These are phyloP conservation scores for Russula compacta DNA, from an alignment of 768 basidiomycete genomes.

Conservation along the genomic window DNA sequence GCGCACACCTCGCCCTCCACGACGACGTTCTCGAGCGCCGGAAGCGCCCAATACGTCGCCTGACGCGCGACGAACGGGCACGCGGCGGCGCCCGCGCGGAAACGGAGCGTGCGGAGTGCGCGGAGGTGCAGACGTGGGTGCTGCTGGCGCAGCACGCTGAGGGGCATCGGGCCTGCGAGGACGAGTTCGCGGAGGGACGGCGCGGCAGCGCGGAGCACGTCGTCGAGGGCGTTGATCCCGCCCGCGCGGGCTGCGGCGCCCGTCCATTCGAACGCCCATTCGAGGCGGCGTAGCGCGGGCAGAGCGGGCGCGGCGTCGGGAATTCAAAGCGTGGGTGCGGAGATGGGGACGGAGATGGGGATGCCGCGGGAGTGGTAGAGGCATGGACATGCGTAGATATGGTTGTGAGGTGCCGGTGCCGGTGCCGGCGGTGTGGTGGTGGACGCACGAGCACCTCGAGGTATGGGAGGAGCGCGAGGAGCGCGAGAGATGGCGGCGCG, in stretches of 20 bases:
- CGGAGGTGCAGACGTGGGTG: not conserved
- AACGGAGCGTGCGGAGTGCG: conserved; percentile 6
- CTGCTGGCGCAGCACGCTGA: not conserved
- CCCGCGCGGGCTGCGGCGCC: conserved; percentile 13
- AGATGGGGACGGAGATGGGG: not conserved
- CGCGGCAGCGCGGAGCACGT: conserved; percentile 5
- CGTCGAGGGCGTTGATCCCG: conserved; percentile 15
- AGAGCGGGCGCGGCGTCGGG: not conserved
- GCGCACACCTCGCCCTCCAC: not conserved
- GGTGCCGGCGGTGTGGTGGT: not conserved
- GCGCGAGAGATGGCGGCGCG: conserved; percentile 1
- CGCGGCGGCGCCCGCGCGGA: not conserved
- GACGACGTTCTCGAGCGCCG: conserved; percentile 11
- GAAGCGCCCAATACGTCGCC: conserved; percentile 8
- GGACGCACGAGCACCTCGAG: conserved; percentile 19
- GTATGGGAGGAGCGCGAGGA: conserved; percentile 8
- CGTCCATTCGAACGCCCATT: conserved; percentile 9
- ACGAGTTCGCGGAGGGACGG: conserved; percentile 1
- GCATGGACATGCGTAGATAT: no score
- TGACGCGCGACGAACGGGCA: conserved; percentile 13
- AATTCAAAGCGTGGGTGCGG: conserved; percentile 5
- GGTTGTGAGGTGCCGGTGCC: not conserved
- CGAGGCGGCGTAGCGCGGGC: conserved; percentile 12
- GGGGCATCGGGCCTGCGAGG: conserved; percentile 7
- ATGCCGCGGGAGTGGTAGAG: not conserved